Conservation (phyloP, 2,329 filamentous ascomycete genomes). For the Hymenoscyphus linearis region DNA sequence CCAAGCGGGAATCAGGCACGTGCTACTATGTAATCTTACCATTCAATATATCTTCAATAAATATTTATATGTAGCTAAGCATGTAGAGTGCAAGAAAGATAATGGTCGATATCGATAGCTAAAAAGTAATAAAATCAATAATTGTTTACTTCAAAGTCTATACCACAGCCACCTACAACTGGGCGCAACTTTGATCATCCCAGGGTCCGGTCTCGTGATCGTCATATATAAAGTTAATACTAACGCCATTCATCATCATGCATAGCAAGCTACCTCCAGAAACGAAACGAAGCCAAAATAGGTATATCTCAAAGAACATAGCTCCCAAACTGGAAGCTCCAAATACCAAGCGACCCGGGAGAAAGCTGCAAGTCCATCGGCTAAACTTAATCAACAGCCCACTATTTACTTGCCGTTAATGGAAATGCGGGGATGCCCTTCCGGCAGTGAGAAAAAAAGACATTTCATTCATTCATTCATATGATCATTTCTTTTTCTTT, state of each 20-base stretch:
- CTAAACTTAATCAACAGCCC: not conserved
- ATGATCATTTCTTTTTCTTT: conserved; percentile 17
- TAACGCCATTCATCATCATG: too few species aligned
- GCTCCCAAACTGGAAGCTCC: not conserved
- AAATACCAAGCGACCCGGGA: not conserved
- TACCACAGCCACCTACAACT: too few species aligned
- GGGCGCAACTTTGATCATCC: too few species aligned
- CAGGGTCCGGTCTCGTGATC: too few species aligned
- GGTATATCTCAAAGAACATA: not conserved
- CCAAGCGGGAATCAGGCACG: not conserved
- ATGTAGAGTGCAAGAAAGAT: not conserved
- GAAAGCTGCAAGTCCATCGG: not conserved
- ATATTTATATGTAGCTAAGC: too few species aligned
- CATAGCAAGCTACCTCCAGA: not conserved
- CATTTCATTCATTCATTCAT: not conserved
- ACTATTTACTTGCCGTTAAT: not conserved
- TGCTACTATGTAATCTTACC: not conserved
- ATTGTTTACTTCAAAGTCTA: too few species aligned
- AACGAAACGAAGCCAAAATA: not conserved
- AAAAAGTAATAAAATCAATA: too few species aligned
- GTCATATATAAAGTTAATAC: too few species aligned
- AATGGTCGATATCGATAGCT: too few species aligned
- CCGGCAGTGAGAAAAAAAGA: not conserved
- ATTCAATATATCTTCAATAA: not conserved
- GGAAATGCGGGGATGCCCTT: not conserved